phyloP scores from a whole-genome alignment of 2,329 filamentous ascomycete species.

The Colletotrichum sp. region DNA sequence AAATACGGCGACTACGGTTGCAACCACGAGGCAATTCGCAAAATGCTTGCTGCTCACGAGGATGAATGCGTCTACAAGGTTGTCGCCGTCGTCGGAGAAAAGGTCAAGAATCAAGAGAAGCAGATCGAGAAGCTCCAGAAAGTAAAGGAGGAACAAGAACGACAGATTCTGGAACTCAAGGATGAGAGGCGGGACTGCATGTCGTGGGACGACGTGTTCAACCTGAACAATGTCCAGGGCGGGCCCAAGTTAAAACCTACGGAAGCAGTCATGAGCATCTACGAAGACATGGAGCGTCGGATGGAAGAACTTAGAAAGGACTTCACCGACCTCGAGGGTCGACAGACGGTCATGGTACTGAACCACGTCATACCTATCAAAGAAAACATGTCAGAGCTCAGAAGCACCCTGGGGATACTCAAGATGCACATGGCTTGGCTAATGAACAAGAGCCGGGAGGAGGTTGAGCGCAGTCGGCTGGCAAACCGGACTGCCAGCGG shows the following conservation, averaged over 20 bases:
- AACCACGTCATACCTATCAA: constrained; percentile 67
- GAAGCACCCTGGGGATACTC: constrained; percentile 61
- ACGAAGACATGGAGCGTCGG: constrained; percentile 26
- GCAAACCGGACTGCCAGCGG: constrained; percentile 22
- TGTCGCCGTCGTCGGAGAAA: constrained; percentile 52
- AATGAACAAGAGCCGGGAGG: constrained; percentile 56
- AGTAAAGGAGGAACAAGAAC: constrained; percentile 34
- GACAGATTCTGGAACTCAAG: constrained; percentile 39
- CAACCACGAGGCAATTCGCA: constrained; percentile 40
- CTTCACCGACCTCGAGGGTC: constrained; percentile 62
- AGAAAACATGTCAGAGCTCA: constrained; percentile 65
- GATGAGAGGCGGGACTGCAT: constrained; percentile 19
- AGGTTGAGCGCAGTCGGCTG: constrained; percentile 38
- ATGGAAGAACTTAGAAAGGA: constrained; percentile 63
- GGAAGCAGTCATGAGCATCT: constrained; percentile 25
- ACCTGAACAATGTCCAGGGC: constrained; percentile 7
- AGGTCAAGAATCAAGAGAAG: constrained; percentile 51
- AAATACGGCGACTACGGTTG: constrained; percentile 57
- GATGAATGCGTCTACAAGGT: constrained; percentile 56
- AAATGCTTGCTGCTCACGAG: constrained; percentile 49
- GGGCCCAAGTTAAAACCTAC: constrained; percentile 19
- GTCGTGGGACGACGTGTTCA: constrained; percentile 20
- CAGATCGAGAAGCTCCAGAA: constrained; percentile 49
- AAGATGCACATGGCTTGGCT: constrained; percentile 66
- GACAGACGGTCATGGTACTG: constrained; percentile 65